Evolutionary conservation across 176 grass and related monocot species (phyloP), one percentile per base, ranked within the genome.

Genomic region (Carex littledalei): DNA sequence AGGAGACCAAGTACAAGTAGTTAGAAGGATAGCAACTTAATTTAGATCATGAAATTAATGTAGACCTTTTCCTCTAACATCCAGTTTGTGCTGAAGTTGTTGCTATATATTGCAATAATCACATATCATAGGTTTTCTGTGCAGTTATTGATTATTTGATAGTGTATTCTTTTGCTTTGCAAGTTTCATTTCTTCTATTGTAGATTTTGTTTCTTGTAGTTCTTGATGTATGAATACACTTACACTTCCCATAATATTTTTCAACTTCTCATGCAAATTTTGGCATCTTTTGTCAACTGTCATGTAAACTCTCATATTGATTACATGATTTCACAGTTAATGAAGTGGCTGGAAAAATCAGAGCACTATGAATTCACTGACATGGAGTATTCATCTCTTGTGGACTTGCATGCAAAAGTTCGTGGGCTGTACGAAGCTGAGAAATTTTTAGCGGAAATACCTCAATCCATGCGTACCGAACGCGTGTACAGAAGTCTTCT

Each of bases 391-490:
- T 83, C 83, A 87, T 78, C 68, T 87, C 88, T 90, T 87, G 61
- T 97, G 66, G 90, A 94, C 81, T 86, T 97, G 86, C 69, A 90
- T 84, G 86, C 91, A 82, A 89, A 85, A 73, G 84, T 69, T 50
- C 20, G 67, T 73, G 90, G 94, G 61, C 59, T 97, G 52, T 70
- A 86, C 31, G 86, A 85, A 73, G 90, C 90, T 75, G 47, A 86
- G 55, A 89, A 80, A 49, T 97, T 88, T 85, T 75, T 97, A 12
- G 34, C 78, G 53, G 88, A 63, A 73, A 78, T 94, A 74, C 91
- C 94, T 16, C 26, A 82, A 80, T 64, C 86, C 45, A 86, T 90
- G 18, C 83, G 86, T 22, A 93, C 84, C 37, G 88, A 92, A 81
- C 73, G 74, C 4, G 74, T 94, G 32, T 94, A 92, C 52, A 78